Evolutionary conservation across 257 asterid genomes (phyloP).

Genomic region (Avicennia marina): DNA sequence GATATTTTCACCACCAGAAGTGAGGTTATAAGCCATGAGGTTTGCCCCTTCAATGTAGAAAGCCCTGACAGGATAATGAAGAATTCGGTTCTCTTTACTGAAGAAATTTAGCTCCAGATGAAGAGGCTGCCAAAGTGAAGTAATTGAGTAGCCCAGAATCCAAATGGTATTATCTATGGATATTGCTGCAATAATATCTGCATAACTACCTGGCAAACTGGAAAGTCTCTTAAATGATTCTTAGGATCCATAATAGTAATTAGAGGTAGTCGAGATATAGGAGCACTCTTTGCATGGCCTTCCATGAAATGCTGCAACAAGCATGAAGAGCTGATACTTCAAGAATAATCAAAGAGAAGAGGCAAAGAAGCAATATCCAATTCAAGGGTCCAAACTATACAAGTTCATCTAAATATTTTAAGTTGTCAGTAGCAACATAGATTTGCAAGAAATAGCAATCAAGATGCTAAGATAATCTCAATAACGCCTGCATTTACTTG

Average conservation of each 20-base stretch:
- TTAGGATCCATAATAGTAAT: slow-evolving; percentile 71
- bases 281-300: slow-evolving; percentile 96
- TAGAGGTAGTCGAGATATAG: slow-evolving; percentile 93
- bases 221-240: slow-evolving; percentile 65
- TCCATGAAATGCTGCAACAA: slow-evolving; percentile 95
- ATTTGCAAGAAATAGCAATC: not conserved
- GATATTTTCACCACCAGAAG: slow-evolving; percentile 83
- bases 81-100: slow-evolving; percentile 83
- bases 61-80: slow-evolving; percentile 94
- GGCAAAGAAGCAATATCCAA: slow-evolving; percentile 6
- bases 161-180: not conserved
- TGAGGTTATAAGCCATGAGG: slow-evolving; percentile 88
- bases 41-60: slow-evolving; percentile 87
- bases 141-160: slow-evolving; percentile 24
- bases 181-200: slow-evolving; percentile 9
- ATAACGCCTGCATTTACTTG: not conserved
- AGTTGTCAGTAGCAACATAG: not conserved
- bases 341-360: slow-evolving; percentile 11
- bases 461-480: not conserved
- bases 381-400: not conserved
- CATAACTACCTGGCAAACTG: slow-evolving; percentile 81
- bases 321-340: slow-evolving; percentile 27
- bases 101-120: slow-evolving; percentile 95
- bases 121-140: slow-evolving; percentile 62
- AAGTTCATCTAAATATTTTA: not conserved